A percentile compares a stretch with the other conserved stretches of the same genome.
phyloP scores from a whole-genome alignment of 2,329 filamentous ascomycete species.

The Amauroascus niger region DNA sequence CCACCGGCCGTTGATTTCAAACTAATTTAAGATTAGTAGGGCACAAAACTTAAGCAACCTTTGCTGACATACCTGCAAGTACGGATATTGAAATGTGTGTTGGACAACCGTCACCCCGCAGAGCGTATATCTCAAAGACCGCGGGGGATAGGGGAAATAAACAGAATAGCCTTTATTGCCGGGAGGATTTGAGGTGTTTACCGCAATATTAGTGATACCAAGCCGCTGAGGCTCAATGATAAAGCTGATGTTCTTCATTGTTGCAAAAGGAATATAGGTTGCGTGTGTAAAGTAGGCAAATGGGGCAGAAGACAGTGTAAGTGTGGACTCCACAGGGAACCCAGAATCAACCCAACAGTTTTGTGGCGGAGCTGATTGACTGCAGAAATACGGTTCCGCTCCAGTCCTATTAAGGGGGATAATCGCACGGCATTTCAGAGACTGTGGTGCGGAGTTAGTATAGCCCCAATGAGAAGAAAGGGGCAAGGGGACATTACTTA shows the following conservation, averaged over 20 bases:
- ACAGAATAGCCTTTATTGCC: not conserved
- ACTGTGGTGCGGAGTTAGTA: conserved; percentile 7
- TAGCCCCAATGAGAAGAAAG: not conserved
- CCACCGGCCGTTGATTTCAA: conserved; percentile 10
- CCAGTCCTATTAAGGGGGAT: conserved; percentile 3
- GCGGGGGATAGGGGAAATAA: conserved; percentile 3
- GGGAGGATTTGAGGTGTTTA: not conserved
- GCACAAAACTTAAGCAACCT: not conserved
- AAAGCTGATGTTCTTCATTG: conserved; percentile 13
- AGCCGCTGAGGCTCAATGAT: not conserved
- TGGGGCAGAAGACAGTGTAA: conserved; percentile 3
- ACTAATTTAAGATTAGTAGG: conserved; percentile 5
- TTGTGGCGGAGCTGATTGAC: not conserved
- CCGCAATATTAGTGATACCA: conserved; percentile 7
- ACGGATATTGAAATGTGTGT: conserved; percentile 10
- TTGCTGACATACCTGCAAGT: conserved; percentile 6
- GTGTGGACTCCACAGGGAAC: conserved; percentile 9
- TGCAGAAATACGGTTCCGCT: not conserved
- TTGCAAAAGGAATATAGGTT: conserved; percentile 15
- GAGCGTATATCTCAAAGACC: conserved; percentile 5
- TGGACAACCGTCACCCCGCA: conserved; percentile 1
- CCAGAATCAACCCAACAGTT: conserved; percentile 13
- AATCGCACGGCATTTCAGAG: conserved; percentile 15
- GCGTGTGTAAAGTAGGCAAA: conserved; percentile 14
- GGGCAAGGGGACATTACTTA: not conserved